Evolutionary conservation across 345 rosid species (phyloP), one percentile per base, ranked within the genome.

Genomic region (Combretum micranthum): DNA sequence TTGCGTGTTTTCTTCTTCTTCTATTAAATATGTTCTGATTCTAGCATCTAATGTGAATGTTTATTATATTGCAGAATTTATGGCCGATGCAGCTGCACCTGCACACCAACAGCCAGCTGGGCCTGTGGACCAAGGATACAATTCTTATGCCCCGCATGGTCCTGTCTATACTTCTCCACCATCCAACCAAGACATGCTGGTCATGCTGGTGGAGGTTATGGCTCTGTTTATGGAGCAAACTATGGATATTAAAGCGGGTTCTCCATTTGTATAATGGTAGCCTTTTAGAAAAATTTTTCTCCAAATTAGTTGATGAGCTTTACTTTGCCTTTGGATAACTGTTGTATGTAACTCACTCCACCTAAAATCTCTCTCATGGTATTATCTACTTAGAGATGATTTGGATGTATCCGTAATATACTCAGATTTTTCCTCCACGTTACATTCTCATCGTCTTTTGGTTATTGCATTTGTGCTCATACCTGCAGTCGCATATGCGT

Each of bases 61-160:
- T 48, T n/a, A 21, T 12, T 48, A 9, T 42, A 13, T 55, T 77
- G 83, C 88, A 94, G 99, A 94, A 90, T 74, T 85, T 75, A 87
- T 94, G 92, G 90, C 96, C 25, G 99, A 94, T 69, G 95, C 95
- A 22, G 95, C 80, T 9, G 69, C 76, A 20, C 77, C 84, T 3
- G 53, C 81, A 39, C 95, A 82, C 64, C 43, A 77, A 18, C 95
- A 74, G 59, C 42, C 82, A 1, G 78, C 74, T 39, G 87, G 80
- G 6, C 56, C 77, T 14, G 60, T 85, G 26, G 97, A 89, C 63
- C 99, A 86, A 77, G 91, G 85, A 12, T 93, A 89, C 71, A 87
- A 87, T 71, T 86, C 97, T 0, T 93, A 93, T 45, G 88, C 88
- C 23, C 72, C 81, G 26, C 98, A 88, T 2, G 68, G 93, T 42